Conservation (phyloP, 2,329 filamentous ascomycete species). For the Ramichloridium luteum region DNA sequence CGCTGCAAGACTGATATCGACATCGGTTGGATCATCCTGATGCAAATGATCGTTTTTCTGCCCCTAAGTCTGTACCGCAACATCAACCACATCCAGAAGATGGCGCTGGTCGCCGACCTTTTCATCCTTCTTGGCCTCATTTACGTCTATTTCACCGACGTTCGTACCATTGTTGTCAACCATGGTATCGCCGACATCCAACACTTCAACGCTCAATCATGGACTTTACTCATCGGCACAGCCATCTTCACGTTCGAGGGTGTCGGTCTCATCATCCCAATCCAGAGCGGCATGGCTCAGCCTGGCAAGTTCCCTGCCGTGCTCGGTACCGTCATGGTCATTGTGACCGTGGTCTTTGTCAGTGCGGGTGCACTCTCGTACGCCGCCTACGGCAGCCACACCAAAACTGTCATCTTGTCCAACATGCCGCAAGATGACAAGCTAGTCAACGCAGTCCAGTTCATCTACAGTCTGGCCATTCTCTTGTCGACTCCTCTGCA, state of each 20-base stretch:
- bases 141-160: conserved; percentile 92
- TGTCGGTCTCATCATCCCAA: conserved; percentile 93
- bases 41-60: conserved; percentile 92
- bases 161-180: conserved; percentile 64
- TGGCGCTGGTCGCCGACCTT: conserved; percentile 81
- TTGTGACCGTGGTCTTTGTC: conserved; percentile 83
- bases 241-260: conserved; percentile 99
- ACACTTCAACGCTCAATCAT: conserved; percentile 79
- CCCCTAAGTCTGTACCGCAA: conserved; percentile 89
- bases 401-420: conserved; percentile 89
- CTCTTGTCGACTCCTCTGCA: conserved; percentile 88
- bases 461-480: conserved; percentile 96
- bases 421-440: conserved; percentile 94
- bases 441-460: conserved; percentile 89
- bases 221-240: conserved; percentile 97
- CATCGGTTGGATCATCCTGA: conserved; percentile 78
- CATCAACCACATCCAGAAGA: conserved; percentile 93
- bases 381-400: conserved; percentile 87
- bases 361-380: conserved; percentile 90
- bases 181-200: conserved; percentile 72
- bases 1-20: conserved; percentile 76
- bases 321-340: conserved; percentile 80
- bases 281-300: conserved; percentile 91
- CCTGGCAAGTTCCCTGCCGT: conserved; percentile 84
- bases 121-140: conserved; percentile 89